Evolutionary conservation across 331 rosid genomes (phyloP).

Genomic region (Arachis monticola): DNA sequence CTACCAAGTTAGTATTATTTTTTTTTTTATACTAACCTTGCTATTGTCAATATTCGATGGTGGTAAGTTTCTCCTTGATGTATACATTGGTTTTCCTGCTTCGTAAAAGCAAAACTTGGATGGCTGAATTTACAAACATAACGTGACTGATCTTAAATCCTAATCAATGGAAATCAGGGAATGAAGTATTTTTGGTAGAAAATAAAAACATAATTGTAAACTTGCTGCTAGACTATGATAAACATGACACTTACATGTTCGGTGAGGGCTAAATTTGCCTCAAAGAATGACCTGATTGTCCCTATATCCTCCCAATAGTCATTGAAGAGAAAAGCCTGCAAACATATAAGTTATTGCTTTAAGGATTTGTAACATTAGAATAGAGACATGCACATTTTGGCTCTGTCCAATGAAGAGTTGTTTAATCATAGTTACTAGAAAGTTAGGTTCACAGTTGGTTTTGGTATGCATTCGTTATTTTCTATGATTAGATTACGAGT

Average conservation of each 20-base stretch:
- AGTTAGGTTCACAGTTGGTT: not conserved
- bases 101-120: constrained; percentile 85
- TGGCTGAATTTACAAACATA: constrained; percentile 60
- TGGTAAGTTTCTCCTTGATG: constrained; percentile 96
- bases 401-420: too few relatives aligned
- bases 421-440: too few relatives aligned
- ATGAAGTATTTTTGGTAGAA: not conserved
- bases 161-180: not conserved
- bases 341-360: not conserved
- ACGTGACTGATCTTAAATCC: not conserved
- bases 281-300: constrained; percentile 84
- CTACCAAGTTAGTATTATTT: not conserved
- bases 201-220: too few relatives aligned
- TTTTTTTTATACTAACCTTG: constrained; percentile 63
- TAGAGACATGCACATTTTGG: too few relatives aligned
- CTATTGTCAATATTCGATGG: constrained; percentile 86
- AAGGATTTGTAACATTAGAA: not conserved
- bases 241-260: constrained; percentile 56
- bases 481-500: too few relatives aligned
- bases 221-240: not conserved
- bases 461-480: too few relatives aligned
- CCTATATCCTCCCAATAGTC: constrained; percentile 97
- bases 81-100: constrained; percentile 86
- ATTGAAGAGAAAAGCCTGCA: constrained; percentile 80
- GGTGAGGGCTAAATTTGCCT: constrained; percentile 83